Conservation (phyloP, 1,139 yeast genomes). For the Taiozyma sp. region DNA sequence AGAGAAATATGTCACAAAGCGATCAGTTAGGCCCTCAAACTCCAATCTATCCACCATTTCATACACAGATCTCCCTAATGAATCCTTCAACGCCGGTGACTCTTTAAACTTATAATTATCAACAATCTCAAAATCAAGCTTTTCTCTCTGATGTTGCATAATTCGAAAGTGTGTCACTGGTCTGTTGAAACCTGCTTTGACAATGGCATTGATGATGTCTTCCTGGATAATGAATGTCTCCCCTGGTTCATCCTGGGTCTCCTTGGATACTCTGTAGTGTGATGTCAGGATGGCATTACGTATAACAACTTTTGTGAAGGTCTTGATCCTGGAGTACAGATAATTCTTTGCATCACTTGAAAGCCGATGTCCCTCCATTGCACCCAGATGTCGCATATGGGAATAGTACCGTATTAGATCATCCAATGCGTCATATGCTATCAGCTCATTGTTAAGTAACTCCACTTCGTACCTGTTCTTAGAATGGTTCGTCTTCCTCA, state of each 20-base stretch:
- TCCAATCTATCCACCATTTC: not conserved
- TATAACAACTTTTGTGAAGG: not conserved
- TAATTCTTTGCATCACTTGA: not conserved
- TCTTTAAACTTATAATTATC: not conserved
- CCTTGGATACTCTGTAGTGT: not conserved
- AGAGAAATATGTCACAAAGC: not conserved
- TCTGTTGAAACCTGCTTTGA: not conserved
- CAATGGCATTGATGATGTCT: not conserved
- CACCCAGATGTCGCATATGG: not conserved
- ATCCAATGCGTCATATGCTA: not conserved
- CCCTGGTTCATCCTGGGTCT: not conserved
- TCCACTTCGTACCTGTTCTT: not conserved
- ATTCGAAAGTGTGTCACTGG: not conserved
- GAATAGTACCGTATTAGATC: not conserved
- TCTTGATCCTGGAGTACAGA: not conserved
- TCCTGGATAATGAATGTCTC: not conserved
- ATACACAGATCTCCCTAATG: not conserved
- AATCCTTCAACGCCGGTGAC: not conserved
- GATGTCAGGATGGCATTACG: not conserved
- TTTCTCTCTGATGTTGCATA: not conserved
- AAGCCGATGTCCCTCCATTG: not conserved
- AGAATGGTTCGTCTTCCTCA: not conserved
- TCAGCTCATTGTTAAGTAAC: not conserved
- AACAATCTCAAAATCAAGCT: not conserved
- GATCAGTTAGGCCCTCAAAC: not conserved